Percentiles rank a stretch among this genome's conserved stretches.
phyloP scores from a whole-genome alignment of 495 filamentous ascomycete genomes.

The Trichoderma orchidacearum region DNA sequence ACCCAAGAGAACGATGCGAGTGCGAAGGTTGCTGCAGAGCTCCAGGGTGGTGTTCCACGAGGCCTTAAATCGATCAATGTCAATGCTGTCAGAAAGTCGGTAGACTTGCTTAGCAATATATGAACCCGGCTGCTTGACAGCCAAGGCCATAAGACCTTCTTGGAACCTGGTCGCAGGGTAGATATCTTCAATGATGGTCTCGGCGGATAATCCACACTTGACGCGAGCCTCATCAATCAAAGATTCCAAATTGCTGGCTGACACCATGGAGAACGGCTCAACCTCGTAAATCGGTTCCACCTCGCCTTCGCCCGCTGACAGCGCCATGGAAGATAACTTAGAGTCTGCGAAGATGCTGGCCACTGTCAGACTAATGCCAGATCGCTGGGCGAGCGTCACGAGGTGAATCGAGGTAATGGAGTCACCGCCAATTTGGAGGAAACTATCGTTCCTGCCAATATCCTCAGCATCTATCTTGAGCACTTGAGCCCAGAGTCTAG shows the following conservation, averaged over 20 bases:
- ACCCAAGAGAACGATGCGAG: slow-evolving; percentile 17
- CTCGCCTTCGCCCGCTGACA: neutral
- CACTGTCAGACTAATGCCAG: neutral
- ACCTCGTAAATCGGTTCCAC: neutral
- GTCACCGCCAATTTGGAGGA: slow-evolving; percentile 34
- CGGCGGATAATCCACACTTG: neutral
- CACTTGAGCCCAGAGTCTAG: slow-evolving; percentile 8
- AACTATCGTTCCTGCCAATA: slow-evolving; percentile 1
- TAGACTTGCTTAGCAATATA: slow-evolving; percentile 30
- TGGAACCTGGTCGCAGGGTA: slow-evolving; percentile 40
- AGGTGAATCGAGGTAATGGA: neutral
- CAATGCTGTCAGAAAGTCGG: slow-evolving; percentile 23
- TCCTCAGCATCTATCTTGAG: slow-evolving; percentile 6
- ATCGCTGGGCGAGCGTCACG: neutral
- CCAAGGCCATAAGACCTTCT: slow-evolving; percentile 36
- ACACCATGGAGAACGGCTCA: neutral
- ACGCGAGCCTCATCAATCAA: neutral
- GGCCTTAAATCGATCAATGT: slow-evolving; percentile 25
- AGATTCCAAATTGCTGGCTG: neutral
- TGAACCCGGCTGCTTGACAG: slow-evolving; percentile 21
- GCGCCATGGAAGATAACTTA: neutral
- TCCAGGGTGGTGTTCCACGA: slow-evolving; percentile 40
- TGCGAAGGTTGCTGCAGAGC: slow-evolving; percentile 50
- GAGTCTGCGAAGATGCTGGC: neutral
- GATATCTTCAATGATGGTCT: neutral